A percentile compares a stretch with the other conserved stretches of the same genome.
Evolutionary conservation across 2,329 filamentous ascomycete genomes (phyloP).

Genomic region (Camillea tinctor): DNA sequence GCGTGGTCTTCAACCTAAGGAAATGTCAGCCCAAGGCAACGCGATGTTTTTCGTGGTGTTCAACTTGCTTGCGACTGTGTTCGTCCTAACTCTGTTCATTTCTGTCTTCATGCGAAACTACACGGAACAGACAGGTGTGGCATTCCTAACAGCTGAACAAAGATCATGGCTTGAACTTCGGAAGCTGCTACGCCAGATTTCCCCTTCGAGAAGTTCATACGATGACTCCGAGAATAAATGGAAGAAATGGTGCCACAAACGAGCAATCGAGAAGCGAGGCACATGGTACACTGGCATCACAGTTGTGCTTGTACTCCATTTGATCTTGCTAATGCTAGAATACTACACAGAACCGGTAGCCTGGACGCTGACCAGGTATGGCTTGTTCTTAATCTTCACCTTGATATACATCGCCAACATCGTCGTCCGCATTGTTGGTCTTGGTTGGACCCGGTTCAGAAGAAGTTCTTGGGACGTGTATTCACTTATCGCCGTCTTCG

Average conservation of each 20-base stretch:
- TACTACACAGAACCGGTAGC: slow-evolving; percentile 71
- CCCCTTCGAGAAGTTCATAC: slow-evolving; percentile 88
- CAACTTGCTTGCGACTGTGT: slow-evolving; percentile 94
- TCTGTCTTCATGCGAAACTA: slow-evolving; percentile 99
- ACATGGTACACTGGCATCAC: slow-evolving; percentile 88
- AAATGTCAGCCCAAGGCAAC: slow-evolving; percentile 73
- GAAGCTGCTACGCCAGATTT: slow-evolving; percentile 88
- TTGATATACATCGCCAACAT: slow-evolving; percentile 82
- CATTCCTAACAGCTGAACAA: slow-evolving; percentile 92
- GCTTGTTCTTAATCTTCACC: slow-evolving; percentile 77
- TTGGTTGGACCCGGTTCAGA: slow-evolving; percentile 89
- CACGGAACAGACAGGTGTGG: slow-evolving; percentile 96
- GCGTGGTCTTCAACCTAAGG: slow-evolving; percentile 67
- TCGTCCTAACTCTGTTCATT: slow-evolving; percentile 94
- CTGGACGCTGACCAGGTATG: slow-evolving; percentile 72
- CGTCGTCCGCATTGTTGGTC: slow-evolving; percentile 76
- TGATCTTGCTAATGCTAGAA: slow-evolving; percentile 80
- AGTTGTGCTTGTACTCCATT: slow-evolving; percentile 73
- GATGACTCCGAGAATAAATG: slow-evolving; percentile 72
- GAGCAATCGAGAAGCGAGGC: slow-evolving; percentile 90
- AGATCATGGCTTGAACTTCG: slow-evolving; percentile 94
- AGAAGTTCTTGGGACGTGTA: slow-evolving; percentile 96
- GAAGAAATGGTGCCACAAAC: slow-evolving; percentile 92
- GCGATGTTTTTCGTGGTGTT: slow-evolving; percentile 94
- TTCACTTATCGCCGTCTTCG: slow-evolving; percentile 74